These are phyloP conservation scores for Fusarium proliferatum DNA, from an alignment of 2,329 filamentous ascomycete genomes.

Conservation along the genomic window DNA sequence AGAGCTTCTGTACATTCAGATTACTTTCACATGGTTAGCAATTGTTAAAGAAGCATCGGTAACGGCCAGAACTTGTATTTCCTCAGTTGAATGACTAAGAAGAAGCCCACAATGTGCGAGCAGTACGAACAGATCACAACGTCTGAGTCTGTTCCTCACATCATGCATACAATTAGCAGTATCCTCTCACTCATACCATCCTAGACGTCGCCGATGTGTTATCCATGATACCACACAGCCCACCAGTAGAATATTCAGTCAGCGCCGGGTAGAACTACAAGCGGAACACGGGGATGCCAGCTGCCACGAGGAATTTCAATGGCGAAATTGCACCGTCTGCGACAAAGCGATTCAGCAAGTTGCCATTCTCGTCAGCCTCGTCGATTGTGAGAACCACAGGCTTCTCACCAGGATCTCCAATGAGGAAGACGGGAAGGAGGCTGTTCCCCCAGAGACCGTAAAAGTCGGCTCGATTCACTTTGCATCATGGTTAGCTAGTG, in stretches of 20 bases:
- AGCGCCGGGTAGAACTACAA: not conserved
- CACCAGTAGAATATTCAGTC: not conserved
- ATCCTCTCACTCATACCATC: not conserved
- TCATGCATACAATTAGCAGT: not conserved
- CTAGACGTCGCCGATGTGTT: not conserved
- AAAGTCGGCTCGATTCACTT: slow-evolving; percentile 33
- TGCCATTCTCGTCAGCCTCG: not conserved
- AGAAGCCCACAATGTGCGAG: not conserved
- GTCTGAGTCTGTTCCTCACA: not conserved
- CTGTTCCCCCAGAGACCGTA: slow-evolving; percentile 41
- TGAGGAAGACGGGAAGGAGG: slow-evolving; percentile 32
- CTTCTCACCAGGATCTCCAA: slow-evolving; percentile 20
- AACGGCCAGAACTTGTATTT: not conserved
- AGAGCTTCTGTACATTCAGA: not conserved
- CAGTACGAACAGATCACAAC: not conserved
- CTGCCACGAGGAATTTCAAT: not conserved
- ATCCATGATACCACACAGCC: not conserved
- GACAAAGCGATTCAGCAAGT: not conserved
- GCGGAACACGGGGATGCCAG: not conserved
- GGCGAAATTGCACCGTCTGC: not conserved
- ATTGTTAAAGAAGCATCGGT: not conserved
- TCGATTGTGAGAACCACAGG: not conserved
- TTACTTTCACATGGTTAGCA: not conserved
- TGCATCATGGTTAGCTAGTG: not conserved
- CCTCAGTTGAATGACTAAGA: not conserved